A percentile compares a stretch with the other conserved stretches of the same genome.
phyloP scores from a whole-genome alignment of 2,329 filamentous ascomycete species.

The Acrocalymma vagum region DNA sequence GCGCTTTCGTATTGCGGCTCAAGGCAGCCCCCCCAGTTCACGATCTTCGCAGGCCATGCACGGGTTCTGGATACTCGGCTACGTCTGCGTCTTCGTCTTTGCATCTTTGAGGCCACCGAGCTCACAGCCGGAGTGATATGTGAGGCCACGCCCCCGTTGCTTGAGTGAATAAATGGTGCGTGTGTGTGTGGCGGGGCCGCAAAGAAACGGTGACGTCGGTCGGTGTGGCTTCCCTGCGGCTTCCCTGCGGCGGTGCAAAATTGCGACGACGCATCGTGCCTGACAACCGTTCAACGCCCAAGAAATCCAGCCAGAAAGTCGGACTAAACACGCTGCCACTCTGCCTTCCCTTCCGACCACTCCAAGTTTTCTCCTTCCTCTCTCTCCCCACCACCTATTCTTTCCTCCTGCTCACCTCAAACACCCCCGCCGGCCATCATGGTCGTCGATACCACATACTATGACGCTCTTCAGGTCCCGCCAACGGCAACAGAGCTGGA shows the following conservation, averaged over 20 bases:
- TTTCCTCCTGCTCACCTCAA: conserved; percentile 6
- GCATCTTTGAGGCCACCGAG: too few species aligned
- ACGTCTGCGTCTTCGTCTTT: too few species aligned
- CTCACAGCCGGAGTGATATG: too few species aligned
- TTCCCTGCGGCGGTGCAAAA: conserved; percentile 23
- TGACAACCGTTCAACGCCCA: background rate
- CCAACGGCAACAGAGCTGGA: conserved; percentile 88
- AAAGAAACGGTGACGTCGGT: conserved; percentile 29
- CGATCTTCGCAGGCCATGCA: too few species aligned
- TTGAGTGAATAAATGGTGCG: too few species aligned
- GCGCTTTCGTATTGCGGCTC: too few species aligned
- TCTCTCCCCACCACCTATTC: conserved; percentile 2
- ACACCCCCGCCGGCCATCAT: conserved; percentile 55
- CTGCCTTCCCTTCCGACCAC: conserved; percentile 3
- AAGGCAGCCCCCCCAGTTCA: too few species aligned
- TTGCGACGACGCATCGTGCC: conserved; percentile 4
- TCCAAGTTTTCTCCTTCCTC: background rate
- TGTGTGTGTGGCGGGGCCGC: too few species aligned
- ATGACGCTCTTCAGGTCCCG: conserved; percentile 85
- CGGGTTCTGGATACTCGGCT: too few species aligned
- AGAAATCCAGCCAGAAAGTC: conserved; percentile 1
- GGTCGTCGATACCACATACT: conserved; percentile 90
- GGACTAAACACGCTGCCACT: conserved; percentile 11
- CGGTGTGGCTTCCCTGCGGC: conserved; percentile 21
- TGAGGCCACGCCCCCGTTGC: background rate